phyloP scores from a whole-genome alignment of 176 grass and related monocot species.

The Panicum miliaceum region DNA sequence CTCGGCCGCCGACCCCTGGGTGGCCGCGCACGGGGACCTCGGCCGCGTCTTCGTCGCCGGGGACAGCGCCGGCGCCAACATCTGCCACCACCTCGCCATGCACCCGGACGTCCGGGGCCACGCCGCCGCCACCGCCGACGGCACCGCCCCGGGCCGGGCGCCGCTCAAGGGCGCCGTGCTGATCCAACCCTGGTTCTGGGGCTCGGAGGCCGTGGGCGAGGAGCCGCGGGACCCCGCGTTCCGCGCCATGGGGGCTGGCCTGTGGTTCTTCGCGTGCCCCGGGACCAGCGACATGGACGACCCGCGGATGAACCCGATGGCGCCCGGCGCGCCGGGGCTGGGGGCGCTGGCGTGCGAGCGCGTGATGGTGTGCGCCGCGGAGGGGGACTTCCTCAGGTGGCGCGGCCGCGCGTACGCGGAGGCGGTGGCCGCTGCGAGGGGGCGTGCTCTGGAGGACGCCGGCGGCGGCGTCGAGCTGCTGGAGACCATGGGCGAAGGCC shows the following conservation, averaged over 20 bases:
- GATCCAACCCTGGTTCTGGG: conserved; percentile 57
- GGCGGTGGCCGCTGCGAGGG: conserved; percentile 38
- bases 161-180: conserved; percentile 37
- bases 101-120: background rate
- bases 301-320: conserved; percentile 60
- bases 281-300: conserved; percentile 34
- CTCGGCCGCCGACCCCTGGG: conserved; percentile 45
- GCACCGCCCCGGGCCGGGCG: background rate
- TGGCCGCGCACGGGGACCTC: conserved; percentile 44
- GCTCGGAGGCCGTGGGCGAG: conserved; percentile 22
- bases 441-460: background rate
- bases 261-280: conserved; percentile 47
- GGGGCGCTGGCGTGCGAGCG: conserved; percentile 41
- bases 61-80: conserved; percentile 50
- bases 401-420: conserved; percentile 51
- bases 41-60: conserved; percentile 38
- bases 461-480: conserved; percentile 32
- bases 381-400: conserved; percentile 54
- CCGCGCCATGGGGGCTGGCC: conserved; percentile 15
- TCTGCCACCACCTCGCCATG: conserved; percentile 45
- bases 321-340: conserved; percentile 27
- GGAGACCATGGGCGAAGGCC: conserved; percentile 46
- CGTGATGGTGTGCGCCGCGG: conserved; percentile 56
- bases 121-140: too few species aligned
- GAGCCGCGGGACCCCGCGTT: conserved; percentile 20